Conservation (phyloP, 2,329 filamentous ascomycete species). For the Fusarium haematococcum region DNA sequence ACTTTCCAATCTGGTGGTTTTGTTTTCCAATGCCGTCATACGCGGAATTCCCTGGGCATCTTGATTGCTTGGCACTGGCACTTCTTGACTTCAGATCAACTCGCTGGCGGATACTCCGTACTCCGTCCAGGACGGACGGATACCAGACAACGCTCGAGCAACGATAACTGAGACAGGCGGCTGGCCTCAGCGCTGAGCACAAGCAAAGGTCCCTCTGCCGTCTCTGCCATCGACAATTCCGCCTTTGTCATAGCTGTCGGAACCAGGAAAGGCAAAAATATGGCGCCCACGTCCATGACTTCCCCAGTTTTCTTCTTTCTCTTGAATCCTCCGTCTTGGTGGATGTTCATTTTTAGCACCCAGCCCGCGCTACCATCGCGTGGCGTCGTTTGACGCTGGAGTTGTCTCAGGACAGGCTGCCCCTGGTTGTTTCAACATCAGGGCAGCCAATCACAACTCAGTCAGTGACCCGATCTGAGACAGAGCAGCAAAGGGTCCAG, state of each 20-base stretch:
- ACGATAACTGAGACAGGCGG: constrained; percentile 1
- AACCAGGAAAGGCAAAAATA: not conserved
- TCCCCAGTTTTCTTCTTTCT: constrained; percentile 4
- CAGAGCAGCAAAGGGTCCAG: constrained; percentile 17
- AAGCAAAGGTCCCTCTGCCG: constrained; percentile 1
- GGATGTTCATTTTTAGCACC: constrained; percentile 40
- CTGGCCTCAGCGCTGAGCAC: not conserved
- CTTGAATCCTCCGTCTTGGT: not conserved
- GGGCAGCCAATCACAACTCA: constrained; percentile 37
- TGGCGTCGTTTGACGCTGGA: constrained; percentile 27
- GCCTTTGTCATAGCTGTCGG: constrained; percentile 3
- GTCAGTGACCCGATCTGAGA: constrained; percentile 30
- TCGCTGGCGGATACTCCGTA: not conserved
- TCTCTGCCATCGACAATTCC: not conserved
- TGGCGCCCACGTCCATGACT: not conserved
- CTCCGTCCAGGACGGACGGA: not conserved
- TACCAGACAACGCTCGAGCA: not conserved
- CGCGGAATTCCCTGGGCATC: not conserved
- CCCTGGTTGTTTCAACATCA: constrained; percentile 45
- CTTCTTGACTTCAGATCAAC: not conserved
- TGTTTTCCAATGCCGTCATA: not conserved
- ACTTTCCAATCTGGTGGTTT: not conserved
- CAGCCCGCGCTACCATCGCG: constrained; percentile 20
- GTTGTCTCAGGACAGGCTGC: constrained; percentile 33
- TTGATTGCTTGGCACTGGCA: not conserved